Conservation (phyloP, 208 protist species). For the Crithidia mellificae region DNA sequence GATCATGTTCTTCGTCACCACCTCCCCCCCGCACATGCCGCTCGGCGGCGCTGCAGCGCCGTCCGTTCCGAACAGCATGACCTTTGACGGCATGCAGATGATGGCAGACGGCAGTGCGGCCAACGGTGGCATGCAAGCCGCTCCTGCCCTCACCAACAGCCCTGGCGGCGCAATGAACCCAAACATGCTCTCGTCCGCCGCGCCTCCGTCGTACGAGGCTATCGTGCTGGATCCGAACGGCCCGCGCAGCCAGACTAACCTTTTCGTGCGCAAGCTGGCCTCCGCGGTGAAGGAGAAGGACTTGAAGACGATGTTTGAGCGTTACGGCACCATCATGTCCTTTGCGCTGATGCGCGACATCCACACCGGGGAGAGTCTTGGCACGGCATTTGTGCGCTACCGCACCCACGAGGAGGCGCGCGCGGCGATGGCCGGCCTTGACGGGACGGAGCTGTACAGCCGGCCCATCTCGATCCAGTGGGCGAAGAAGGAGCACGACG, state of each 20-base stretch:
- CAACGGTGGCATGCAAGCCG: background rate
- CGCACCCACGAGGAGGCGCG: conserved; percentile 61
- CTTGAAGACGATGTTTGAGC: conserved; percentile 56
- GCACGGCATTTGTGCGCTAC: conserved; percentile 85
- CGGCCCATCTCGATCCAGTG: conserved; percentile 76
- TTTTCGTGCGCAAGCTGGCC: conserved; percentile 80
- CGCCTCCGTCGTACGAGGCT: conserved; percentile 50
- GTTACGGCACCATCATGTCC: conserved; percentile 65
- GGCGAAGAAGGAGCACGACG: conserved; percentile 83
- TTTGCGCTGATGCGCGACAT: conserved; percentile 83
- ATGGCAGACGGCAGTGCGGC: conserved; percentile 13
- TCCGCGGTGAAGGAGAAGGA: conserved; percentile 57
- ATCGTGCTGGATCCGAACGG: conserved; percentile 57
- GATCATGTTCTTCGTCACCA: conserved; percentile 25
- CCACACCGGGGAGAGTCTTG: conserved; percentile 80
- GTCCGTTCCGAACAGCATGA: background rate
- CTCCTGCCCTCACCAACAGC: too few species aligned
- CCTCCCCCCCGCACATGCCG: conserved; percentile 10
- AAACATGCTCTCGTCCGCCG: background rate
- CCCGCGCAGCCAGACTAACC: conserved; percentile 73
- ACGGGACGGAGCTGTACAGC: conserved; percentile 51
- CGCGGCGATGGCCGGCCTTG: conserved; percentile 50
- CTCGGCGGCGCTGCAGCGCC: conserved; percentile 1
- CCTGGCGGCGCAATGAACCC: background rate
- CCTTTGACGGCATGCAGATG: conserved; percentile 9